A percentile compares a stretch with the other conserved stretches of the same genome.
Conservation (phyloP, 257 asterid genomes). For the Gentiana dahurica region DNA sequence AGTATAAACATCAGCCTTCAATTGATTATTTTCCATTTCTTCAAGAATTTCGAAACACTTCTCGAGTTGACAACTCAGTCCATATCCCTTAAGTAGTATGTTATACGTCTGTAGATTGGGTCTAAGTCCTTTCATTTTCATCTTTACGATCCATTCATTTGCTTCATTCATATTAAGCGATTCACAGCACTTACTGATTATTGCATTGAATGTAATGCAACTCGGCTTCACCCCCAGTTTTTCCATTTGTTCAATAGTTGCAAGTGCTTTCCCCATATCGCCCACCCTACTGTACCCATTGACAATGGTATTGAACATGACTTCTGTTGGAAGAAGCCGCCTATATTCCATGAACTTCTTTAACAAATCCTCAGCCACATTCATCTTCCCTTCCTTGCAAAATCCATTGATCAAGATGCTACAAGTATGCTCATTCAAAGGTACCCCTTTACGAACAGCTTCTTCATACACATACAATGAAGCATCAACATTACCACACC, state of each 20-base stretch:
- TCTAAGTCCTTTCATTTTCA: background rate
- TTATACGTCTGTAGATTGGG: background rate
- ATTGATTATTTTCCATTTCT: background rate
- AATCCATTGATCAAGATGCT: constrained; percentile 1
- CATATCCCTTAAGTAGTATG: constrained; percentile 1
- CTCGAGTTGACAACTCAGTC: background rate
- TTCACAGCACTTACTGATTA: too few relatives aligned
- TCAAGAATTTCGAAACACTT: constrained; percentile 1
- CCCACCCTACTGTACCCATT: background rate
- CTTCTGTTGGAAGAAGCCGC: constrained; percentile 1
- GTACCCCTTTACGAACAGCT: background rate
- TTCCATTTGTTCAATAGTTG: constrained; percentile 1
- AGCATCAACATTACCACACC: constrained; percentile 2
- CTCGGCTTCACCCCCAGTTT: background rate
- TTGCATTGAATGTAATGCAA: background rate
- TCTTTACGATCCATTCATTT: background rate
- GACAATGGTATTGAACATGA: background rate
- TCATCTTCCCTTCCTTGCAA: constrained; percentile 1
- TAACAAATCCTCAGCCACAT: background rate
- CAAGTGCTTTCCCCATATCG: background rate
- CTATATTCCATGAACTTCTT: background rate
- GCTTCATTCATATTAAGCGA: too few relatives aligned
- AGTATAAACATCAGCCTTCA: background rate
- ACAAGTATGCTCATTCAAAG: constrained; percentile 1
- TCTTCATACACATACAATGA: constrained; percentile 2